Conservation (phyloP, 2,329 filamentous ascomycete species). For the Cladophialophora bantiana region DNA sequence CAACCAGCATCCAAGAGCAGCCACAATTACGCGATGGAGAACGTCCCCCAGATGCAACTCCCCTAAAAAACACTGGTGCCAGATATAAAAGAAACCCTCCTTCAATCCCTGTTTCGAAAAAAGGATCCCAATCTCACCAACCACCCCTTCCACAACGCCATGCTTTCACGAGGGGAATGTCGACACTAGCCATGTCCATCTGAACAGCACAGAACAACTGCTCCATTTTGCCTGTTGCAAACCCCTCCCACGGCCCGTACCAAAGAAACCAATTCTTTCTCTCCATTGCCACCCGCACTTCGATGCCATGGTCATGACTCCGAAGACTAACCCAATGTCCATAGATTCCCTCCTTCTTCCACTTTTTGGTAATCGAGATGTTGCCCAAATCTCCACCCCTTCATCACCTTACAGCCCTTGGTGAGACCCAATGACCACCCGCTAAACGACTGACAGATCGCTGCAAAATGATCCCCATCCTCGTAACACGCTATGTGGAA, state of each 20-base stretch:
- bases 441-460: constrained; percentile 23
- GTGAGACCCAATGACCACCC: constrained; percentile 19
- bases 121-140: constrained; percentile 5
- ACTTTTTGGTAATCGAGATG: constrained; percentile 26
- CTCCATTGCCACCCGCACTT: neutral
- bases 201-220: constrained; percentile 19
- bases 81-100: neutral
- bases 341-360: constrained; percentile 7
- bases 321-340: constrained; percentile 4
- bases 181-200: constrained; percentile 28
- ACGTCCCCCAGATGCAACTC: constrained; percentile 1
- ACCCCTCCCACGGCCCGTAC: constrained; percentile 6
- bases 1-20: constrained; percentile 1
- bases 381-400: constrained; percentile 17
- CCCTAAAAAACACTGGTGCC: neutral
- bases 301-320: constrained; percentile 16
- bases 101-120: neutral
- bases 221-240: constrained; percentile 3
- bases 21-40: constrained; percentile 18
- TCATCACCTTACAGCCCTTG: constrained; percentile 18
- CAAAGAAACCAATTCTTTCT: neutral
- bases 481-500: constrained; percentile 34
- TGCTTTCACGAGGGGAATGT: constrained; percentile 28
- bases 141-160: constrained; percentile 26
- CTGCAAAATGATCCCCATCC: constrained; percentile 16